These are phyloP conservation scores for Avena atlantica DNA, from an alignment of 176 grass and related monocot species.

Conservation along the genomic window DNA sequence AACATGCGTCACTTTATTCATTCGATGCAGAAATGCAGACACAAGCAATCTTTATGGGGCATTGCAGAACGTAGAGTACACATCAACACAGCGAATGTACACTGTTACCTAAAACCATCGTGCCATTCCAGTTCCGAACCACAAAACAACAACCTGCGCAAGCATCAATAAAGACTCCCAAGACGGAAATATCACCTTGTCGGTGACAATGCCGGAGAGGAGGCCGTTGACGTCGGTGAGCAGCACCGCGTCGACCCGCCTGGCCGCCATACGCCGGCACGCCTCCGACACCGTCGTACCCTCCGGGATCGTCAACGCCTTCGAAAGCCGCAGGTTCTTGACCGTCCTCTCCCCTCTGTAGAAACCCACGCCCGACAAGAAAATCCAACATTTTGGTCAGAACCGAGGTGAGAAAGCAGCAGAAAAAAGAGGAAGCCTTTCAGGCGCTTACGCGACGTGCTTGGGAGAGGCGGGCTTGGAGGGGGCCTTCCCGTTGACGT, in stretches of 20 bases:
- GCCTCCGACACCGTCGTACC: slow-evolving; percentile 79
- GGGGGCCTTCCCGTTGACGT: slow-evolving; percentile 40
- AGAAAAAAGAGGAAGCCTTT: neutral
- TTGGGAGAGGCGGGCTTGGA: slow-evolving; percentile 53
- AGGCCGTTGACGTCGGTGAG: slow-evolving; percentile 80
- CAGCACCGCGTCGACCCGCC: slow-evolving; percentile 79
- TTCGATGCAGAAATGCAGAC: slow-evolving; percentile 48
- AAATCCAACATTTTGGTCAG: neutral
- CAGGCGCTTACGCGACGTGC: slow-evolving; percentile 46
- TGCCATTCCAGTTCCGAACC: neutral
- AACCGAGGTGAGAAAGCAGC: neutral
- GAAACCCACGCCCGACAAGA: slow-evolving; percentile 15
- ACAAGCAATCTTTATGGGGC: slow-evolving; percentile 33
- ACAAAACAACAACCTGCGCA: neutral
- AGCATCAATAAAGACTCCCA: neutral
- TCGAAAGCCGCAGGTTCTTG: slow-evolving; percentile 87
- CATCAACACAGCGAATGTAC: slow-evolving; percentile 27
- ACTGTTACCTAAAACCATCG: neutral
- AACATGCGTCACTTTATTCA: slow-evolving; percentile 4
- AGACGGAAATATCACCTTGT: slow-evolving; percentile 58
- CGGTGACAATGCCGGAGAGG: slow-evolving; percentile 94
- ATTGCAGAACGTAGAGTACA: slow-evolving; percentile 20
- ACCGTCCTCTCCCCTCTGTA: slow-evolving; percentile 84
- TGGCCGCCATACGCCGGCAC: slow-evolving; percentile 75
- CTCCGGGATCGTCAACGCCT: slow-evolving; percentile 88